phyloP scores from a whole-genome alignment of 306 rosid species.

The Rosa multiflora region DNA sequence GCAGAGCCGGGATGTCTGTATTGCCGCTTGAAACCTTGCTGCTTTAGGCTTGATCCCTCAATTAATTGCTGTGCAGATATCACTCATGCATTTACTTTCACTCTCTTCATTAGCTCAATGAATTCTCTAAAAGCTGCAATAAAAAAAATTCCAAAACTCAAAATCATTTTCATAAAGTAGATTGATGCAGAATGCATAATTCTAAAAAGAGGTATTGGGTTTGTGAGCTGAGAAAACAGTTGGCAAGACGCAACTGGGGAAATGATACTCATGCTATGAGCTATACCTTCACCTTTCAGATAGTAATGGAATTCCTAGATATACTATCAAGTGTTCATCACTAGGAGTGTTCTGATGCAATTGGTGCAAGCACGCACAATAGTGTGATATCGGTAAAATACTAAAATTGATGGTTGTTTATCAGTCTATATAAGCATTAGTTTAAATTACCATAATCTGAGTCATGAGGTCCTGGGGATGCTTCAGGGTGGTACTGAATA shows the following conservation, averaged over 20 bases:
- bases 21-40: background rate
- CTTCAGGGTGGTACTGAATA: constrained; percentile 98
- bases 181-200: background rate
- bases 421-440: background rate
- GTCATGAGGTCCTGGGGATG: constrained; percentile 99
- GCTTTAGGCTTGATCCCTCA: background rate
- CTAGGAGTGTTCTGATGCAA: too few relatives aligned
- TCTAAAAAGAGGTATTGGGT: background rate
- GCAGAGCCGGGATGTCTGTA: background rate
- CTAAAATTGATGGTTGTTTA: background rate
- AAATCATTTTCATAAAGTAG: background rate
- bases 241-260: background rate
- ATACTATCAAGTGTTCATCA: background rate
- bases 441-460: constrained; percentile 69
- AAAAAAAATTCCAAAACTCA: constrained; percentile 16
- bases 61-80: constrained; percentile 8
- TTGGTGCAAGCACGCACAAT: background rate
- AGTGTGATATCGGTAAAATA: background rate
- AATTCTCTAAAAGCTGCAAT: constrained; percentile 73
- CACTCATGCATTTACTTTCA: constrained; percentile 21
- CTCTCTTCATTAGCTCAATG: constrained; percentile 67
- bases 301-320: background rate
- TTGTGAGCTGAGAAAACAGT: background rate
- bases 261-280: background rate
- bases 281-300: constrained; percentile 1